These are phyloP conservation scores for Calocera viscosa DNA, from an alignment of 768 basidiomycete genomes.

Conservation along the genomic window DNA sequence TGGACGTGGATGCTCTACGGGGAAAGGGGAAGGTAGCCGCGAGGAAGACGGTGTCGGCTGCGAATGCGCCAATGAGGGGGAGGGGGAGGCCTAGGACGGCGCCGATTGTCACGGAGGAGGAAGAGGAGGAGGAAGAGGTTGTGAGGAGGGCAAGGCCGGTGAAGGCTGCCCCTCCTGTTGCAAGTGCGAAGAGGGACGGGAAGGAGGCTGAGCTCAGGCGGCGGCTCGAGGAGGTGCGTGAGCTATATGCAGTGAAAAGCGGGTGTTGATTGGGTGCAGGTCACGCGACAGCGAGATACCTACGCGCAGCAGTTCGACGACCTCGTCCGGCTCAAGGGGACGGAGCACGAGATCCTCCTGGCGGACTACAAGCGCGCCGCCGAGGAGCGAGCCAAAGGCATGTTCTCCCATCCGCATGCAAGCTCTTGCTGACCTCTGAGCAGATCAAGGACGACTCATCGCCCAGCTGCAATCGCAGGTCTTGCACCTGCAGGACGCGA, in stretches of 20 bases:
- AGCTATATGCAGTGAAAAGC: not conserved
- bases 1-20: not conserved
- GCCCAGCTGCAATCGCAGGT: not conserved
- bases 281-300: not conserved
- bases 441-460: not conserved
- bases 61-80: not conserved
- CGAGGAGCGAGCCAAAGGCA: not conserved
- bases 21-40: not conserved
- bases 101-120: not conserved
- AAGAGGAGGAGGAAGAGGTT: not conserved
- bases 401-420: too few species aligned
- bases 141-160: not conserved
- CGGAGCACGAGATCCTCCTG: not conserved
- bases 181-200: not conserved
- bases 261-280: not conserved
- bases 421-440: too few species aligned
- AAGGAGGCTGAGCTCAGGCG: not conserved
- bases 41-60: not conserved
- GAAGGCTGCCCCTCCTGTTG: not conserved
- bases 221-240: not conserved
- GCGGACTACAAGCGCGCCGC: not conserved
- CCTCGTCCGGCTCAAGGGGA: not conserved
- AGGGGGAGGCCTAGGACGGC: not conserved
- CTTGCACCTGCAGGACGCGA: not conserved
- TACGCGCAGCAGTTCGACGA: not conserved